Evolutionary conservation across 495 filamentous ascomycete species (phyloP).

Genomic region (Penicillium bialowiezense): DNA sequence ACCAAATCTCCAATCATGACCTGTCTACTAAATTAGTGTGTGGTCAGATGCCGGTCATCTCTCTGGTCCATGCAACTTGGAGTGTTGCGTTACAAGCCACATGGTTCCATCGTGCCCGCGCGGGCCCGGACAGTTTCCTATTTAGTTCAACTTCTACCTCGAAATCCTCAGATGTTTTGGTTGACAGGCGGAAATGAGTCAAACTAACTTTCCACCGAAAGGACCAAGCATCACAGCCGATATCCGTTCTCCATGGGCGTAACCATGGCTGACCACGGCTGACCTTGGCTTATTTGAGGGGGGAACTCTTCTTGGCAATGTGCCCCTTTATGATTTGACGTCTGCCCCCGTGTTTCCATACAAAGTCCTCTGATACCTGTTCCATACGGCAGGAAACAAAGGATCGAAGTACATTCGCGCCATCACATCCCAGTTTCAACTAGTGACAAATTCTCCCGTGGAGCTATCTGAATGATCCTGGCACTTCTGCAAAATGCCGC

Average conservation of each 20-base stretch:
- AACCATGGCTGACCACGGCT: not conserved
- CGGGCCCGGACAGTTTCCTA: constrained; percentile 6
- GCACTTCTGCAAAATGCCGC: too few relatives aligned
- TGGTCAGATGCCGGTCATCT: not conserved
- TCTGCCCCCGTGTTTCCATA: not conserved
- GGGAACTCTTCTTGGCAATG: not conserved
- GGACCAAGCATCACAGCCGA: not conserved
- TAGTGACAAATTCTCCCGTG: too few relatives aligned
- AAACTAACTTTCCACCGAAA: not conserved
- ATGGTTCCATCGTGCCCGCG: constrained; percentile 22
- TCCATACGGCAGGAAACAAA: not conserved
- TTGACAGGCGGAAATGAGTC: too few relatives aligned
- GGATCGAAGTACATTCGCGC: too few relatives aligned
- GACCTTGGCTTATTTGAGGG: not conserved
- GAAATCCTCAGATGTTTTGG: too few relatives aligned
- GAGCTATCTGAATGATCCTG: too few relatives aligned
- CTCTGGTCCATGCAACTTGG: constrained; percentile 20
- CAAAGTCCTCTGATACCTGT: not conserved
- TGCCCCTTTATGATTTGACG: constrained; percentile 1
- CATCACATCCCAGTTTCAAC: too few relatives aligned
- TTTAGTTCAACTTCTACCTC: too few relatives aligned
- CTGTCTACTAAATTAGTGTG: not conserved
- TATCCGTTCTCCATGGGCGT: not conserved
- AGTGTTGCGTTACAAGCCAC: constrained; percentile 15
- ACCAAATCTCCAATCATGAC: constrained; percentile 1